Conservation (phyloP, 73 alveolate genomes). For the Diophrys appendiculata region DNA sequence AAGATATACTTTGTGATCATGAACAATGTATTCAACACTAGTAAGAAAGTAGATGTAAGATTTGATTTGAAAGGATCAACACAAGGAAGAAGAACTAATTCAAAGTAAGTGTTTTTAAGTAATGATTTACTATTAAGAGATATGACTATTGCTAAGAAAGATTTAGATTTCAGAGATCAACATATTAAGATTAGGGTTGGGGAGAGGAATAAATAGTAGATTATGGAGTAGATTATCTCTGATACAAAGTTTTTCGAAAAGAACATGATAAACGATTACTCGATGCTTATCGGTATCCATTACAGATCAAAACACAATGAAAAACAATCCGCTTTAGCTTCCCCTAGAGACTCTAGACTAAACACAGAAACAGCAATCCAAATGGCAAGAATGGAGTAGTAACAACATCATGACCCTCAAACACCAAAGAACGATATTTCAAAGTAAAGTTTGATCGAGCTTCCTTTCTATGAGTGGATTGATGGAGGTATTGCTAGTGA, state of each 20-base stretch:
- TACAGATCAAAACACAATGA: no score
- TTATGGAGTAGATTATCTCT: constrained; percentile 72
- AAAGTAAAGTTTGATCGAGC: neutral
- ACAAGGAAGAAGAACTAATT: constrained; percentile 68
- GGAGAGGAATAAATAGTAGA: constrained; percentile 51
- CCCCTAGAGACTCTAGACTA: no score
- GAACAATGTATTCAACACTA: constrained; percentile 91
- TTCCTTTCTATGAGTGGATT: constrained; percentile 51
- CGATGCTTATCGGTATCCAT: no score
- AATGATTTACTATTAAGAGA: constrained; percentile 21
- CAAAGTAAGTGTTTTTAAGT: constrained; percentile 19
- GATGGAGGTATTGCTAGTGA: constrained; percentile 45
- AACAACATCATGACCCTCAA: no score
- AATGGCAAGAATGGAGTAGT: no score
- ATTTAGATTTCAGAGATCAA: constrained; percentile 73
- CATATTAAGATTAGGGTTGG: constrained; percentile 74
- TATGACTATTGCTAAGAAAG: constrained; percentile 86
- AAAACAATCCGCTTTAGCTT: no score
- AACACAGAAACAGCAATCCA: no score
- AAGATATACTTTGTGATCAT: constrained; percentile 79
- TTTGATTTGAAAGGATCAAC: constrained; percentile 88
- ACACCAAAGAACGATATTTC: neutral
- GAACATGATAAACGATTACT: constrained; percentile 56
- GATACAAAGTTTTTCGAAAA: constrained; percentile 88
- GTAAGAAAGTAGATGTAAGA: constrained; percentile 76